A percentile compares a stretch with the other conserved stretches of the same genome.
Conservation (phyloP, 441 rosid species). For the Pelargonium fulgidum region DNA sequence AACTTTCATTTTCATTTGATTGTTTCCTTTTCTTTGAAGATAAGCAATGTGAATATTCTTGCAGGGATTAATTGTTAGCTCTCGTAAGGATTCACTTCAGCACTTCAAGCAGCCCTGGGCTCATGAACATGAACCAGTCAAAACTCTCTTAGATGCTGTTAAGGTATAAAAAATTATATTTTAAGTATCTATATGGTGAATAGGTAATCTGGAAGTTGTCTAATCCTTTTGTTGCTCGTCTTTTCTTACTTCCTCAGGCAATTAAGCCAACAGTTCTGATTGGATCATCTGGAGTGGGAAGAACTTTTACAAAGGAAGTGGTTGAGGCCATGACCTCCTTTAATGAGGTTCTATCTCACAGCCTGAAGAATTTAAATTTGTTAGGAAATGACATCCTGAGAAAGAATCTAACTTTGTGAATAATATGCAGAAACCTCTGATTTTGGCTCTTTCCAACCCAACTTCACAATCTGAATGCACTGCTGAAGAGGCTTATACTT, state of each 20-base stretch:
- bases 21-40: too few relatives aligned
- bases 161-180: not conserved
- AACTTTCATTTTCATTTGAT: not conserved
- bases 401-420: not conserved
- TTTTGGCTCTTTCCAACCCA: conserved; percentile 22
- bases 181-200: too few relatives aligned
- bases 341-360: conserved; percentile 13
- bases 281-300: conserved; percentile 26
- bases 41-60: not conserved
- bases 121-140: conserved; percentile 22
- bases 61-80: conserved; percentile 21
- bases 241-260: conserved; percentile 9
- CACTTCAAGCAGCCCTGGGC: conserved; percentile 27
- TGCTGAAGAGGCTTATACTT: conserved; percentile 23
- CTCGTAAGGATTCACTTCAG: conserved; percentile 18
- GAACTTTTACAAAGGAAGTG: conserved; percentile 21
- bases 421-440: conserved; percentile 16
- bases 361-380: not conserved
- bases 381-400: not conserved
- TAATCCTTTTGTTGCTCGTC: not conserved
- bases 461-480: conserved; percentile 25
- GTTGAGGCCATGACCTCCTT: conserved; percentile 20
- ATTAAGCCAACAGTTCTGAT: conserved; percentile 20
- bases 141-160: conserved; percentile 18
- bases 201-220: not conserved